Evolutionary conservation across 2,329 filamentous ascomycete species (phyloP).

Genomic region (Pseudopyrenochaeta lycopersici): DNA sequence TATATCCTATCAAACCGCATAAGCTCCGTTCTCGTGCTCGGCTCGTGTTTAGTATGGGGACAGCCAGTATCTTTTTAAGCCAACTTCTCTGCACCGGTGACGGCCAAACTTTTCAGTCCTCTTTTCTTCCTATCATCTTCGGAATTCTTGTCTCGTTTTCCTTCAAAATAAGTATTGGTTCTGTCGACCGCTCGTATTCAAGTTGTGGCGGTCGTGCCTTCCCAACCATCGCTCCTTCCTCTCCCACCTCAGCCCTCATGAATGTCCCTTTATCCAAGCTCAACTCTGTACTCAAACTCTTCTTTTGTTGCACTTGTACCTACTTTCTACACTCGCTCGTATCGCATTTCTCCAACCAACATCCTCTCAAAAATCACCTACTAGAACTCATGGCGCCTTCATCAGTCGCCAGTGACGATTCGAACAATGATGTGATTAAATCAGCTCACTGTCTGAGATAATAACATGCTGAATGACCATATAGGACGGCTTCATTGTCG

Average conservation of each 20-base stretch:
- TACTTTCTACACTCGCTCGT: slow-evolving; percentile 6
- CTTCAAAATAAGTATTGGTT: no score
- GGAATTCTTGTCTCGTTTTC: background rate
- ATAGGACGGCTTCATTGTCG: slow-evolving; percentile 66
- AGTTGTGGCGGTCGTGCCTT: slow-evolving; percentile 13
- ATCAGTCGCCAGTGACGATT: slow-evolving; percentile 63
- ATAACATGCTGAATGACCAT: background rate
- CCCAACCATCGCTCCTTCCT: slow-evolving; percentile 20
- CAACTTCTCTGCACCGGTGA: no score
- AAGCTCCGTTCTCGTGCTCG: background rate
- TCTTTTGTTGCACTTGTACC: background rate
- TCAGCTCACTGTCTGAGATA: background rate
- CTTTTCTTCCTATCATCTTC: no score
- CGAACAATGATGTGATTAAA: slow-evolving; percentile 57
- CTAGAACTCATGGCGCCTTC: slow-evolving; percentile 49
- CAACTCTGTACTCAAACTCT: background rate
- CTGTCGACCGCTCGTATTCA: background rate
- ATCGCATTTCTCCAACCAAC: slow-evolving; percentile 12
- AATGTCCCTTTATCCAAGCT: background rate
- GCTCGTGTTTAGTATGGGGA: background rate
- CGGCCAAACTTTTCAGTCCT: no score
- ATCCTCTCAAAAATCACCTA: slow-evolving; percentile 1
- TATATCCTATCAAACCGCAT: slow-evolving; percentile 15
- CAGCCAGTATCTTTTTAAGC: background rate
- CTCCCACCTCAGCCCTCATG: background rate